A percentile compares a stretch with the other conserved stretches of the same genome.
phyloP scores from a whole-genome alignment of 2,329 filamentous ascomycete genomes.

The Phialophora chinensis region DNA sequence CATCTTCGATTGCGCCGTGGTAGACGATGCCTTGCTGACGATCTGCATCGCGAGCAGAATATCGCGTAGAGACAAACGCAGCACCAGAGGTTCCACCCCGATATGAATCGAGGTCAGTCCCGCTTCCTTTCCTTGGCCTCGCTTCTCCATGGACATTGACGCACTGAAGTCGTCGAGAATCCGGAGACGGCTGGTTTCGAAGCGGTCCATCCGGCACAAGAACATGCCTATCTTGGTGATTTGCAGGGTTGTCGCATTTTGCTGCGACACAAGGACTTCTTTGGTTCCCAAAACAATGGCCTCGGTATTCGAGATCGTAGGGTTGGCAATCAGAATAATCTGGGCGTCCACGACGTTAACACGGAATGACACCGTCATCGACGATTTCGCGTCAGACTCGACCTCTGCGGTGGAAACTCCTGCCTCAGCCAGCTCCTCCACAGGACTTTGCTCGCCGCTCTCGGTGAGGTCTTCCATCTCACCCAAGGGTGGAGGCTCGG shows the following conservation, averaged over 20 bases:
- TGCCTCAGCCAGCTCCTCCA: conserved; percentile 48
- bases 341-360: conserved; percentile 96
- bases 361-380: conserved; percentile 82
- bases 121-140: conserved; percentile 63
- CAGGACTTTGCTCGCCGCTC: conserved; percentile 47
- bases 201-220: conserved; percentile 96
- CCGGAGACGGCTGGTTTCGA: conserved; percentile 85
- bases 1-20: conserved; percentile 50
- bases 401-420: conserved; percentile 46
- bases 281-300: conserved; percentile 95
- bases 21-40: conserved; percentile 77
- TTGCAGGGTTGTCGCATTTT: conserved; percentile 92
- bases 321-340: conserved; percentile 94
- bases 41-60: conserved; percentile 95
- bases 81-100: conserved; percentile 86
- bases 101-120: conserved; percentile 79
- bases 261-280: conserved; percentile 88
- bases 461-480: conserved; percentile 47
- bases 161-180: conserved; percentile 97
- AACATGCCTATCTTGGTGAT: conserved; percentile 98
- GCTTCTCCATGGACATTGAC: conserved; percentile 82
- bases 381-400: conserved; percentile 42
- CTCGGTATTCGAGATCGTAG: conserved; percentile 85
- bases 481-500: conserved; percentile 60
- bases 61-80: conserved; percentile 89